A percentile compares a stretch with the other conserved stretches of the same genome.
These are phyloP conservation scores for Ceratocystis variospora DNA, from an alignment of 2,329 filamentous ascomycete species.

Conservation along the genomic window DNA sequence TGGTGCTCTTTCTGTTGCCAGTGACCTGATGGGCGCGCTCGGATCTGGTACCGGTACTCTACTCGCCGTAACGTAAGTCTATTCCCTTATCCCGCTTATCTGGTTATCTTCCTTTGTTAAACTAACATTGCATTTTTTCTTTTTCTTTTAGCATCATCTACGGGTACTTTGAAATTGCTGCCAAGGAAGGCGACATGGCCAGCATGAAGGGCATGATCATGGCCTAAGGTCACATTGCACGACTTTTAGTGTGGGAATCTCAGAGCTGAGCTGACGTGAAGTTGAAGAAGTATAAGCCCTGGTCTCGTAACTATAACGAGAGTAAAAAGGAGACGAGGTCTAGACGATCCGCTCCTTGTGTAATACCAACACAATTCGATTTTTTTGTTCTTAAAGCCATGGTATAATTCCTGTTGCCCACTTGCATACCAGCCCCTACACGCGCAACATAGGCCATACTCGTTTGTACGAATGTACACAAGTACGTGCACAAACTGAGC, in stretches of 20 bases:
- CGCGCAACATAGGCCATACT: too few species aligned
- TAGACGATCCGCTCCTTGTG: conserved; percentile 15
- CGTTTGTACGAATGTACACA: background rate
- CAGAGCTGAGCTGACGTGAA: background rate
- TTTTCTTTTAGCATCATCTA: conserved; percentile 72
- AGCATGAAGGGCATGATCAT: conserved; percentile 65
- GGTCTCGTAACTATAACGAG: conserved; percentile 5
- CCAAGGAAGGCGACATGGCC: conserved; percentile 91
- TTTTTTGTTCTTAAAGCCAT: conserved; percentile 17
- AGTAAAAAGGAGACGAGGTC: conserved; percentile 13
- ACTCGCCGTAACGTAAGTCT: conserved; percentile 88
- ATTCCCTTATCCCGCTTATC: background rate
- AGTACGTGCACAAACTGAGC: background rate
- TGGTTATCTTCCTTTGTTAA: background rate
- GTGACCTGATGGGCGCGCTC: conserved; percentile 87
- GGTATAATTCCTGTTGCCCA: background rate
- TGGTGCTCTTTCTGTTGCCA: conserved; percentile 88
- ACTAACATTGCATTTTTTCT: conserved; percentile 24
- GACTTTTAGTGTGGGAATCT: background rate
- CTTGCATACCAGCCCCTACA: too few species aligned
- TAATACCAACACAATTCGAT: conserved; percentile 16
- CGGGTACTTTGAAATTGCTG: conserved; percentile 97
- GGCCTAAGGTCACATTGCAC: conserved; percentile 35
- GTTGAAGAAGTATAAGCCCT: background rate
- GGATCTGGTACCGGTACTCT: conserved; percentile 96